A percentile compares a stretch with the other conserved stretches of the same genome.
phyloP scores from a whole-genome alignment of 306 rosid genomes.

The Potentilla sterilis region DNA sequence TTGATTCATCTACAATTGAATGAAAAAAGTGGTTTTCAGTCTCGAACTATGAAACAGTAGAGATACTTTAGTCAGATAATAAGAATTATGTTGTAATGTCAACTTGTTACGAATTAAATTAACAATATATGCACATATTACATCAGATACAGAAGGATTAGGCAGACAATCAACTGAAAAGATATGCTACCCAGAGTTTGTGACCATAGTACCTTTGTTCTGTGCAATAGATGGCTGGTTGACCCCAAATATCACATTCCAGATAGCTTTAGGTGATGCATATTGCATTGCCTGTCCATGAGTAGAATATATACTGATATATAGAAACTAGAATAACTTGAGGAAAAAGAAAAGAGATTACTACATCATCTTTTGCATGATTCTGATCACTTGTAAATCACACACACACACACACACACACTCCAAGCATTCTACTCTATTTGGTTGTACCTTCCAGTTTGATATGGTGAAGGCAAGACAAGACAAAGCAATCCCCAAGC shows the following conservation, averaged over 20 bases:
- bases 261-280: slow-evolving; percentile 86
- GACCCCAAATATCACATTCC: slow-evolving; percentile 77
- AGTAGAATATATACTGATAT: not conserved
- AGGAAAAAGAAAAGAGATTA: not conserved
- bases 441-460: slow-evolving; percentile 78
- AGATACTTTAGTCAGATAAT: slow-evolving; percentile 20
- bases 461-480: slow-evolving; percentile 68
- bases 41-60: slow-evolving; percentile 18
- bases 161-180: slow-evolving; percentile 19
- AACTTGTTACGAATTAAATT: slow-evolving; percentile 5
- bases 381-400: not conserved
- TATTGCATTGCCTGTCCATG: slow-evolving; percentile 83
- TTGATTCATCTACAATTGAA: slow-evolving; percentile 49
- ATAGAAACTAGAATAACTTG: not conserved
- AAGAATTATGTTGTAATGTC: not conserved
- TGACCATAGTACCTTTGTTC: slow-evolving; percentile 49
- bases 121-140: slow-evolving; percentile 8
- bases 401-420: not conserved
- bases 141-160: not conserved
- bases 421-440: slow-evolving; percentile 19
- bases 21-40: slow-evolving; percentile 17
- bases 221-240: slow-evolving; percentile 61
- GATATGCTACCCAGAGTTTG: slow-evolving; percentile 15
- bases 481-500: slow-evolving; percentile 83
- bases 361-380: slow-evolving; percentile 3